These are phyloP conservation scores for Fusarium sambucinum DNA, from an alignment of 2,329 filamentous ascomycete genomes.

Conservation along the genomic window DNA sequence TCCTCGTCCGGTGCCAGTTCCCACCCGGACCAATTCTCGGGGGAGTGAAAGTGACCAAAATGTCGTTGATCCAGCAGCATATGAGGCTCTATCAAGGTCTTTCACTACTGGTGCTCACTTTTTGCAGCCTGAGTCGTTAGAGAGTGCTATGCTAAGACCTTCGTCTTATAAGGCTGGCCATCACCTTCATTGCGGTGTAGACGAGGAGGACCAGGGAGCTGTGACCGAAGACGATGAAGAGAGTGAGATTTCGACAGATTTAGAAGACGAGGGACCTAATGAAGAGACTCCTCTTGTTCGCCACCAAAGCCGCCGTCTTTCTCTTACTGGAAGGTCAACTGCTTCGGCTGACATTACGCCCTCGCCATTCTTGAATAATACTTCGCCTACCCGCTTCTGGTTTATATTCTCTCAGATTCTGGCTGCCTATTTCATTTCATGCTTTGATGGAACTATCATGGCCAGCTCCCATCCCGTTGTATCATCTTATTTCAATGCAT, in stretches of 20 bases:
- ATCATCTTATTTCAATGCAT: conserved; percentile 81
- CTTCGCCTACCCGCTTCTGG: conserved; percentile 68
- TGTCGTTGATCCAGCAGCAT: conserved; percentile 38
- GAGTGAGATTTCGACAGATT: conserved; percentile 19
- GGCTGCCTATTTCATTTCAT: conserved; percentile 68
- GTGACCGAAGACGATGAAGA: conserved; percentile 24
- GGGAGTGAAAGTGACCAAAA: conserved; percentile 26
- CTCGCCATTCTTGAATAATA: conserved; percentile 59
- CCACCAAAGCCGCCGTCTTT: conserved; percentile 24
- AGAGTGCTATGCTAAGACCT: conserved; percentile 56
- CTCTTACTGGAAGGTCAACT: conserved; percentile 35
- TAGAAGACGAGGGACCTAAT: conserved; percentile 18
- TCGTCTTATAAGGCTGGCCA: conserved; percentile 35
- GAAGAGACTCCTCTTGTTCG: conserved; percentile 49
- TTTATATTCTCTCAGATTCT: conserved; percentile 71
- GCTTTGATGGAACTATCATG: conserved; percentile 85
- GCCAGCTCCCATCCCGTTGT: conserved; percentile 80
- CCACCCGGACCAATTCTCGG: conserved; percentile 36
- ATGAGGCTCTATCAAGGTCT: conserved; percentile 55
- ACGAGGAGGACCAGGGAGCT: conserved; percentile 25
- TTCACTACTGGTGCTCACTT: conserved; percentile 54
- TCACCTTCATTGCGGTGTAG: conserved; percentile 20
- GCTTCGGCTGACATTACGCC: conserved; percentile 23
- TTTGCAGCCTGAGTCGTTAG: conserved; percentile 58
- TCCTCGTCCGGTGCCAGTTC: conserved; percentile 38